Evolutionary conservation across 495 filamentous ascomycete species (phyloP), one percentile per base, ranked within the genome.

Genomic region (Neurospora africana): DNA sequence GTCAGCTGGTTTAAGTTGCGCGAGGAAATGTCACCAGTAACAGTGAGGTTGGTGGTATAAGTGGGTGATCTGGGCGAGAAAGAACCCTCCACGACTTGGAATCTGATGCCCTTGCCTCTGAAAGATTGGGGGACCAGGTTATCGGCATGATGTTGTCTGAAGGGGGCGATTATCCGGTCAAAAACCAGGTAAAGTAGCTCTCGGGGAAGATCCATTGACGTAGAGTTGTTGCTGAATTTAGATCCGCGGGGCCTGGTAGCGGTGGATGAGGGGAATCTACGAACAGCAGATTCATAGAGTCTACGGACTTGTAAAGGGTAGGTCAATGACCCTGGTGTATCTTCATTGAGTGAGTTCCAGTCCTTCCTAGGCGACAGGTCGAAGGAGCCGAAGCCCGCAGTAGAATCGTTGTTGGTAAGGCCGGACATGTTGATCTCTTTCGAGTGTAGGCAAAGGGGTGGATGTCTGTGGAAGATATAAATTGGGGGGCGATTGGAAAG

Each of bases 81-180:
- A 11, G 44, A 5, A 1, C n/a, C 5, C 44, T 53, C 44, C 3
- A 53, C 44, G 44, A 53, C n/a, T 53, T 53, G 44, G n/a, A 53
- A 53, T 0, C 44, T 2, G n/a, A 53, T 53, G 0, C 44, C 44
- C 0, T 23, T 53, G 0, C 44, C 44, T 11, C 19, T 23, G 1
- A 53, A 53, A 1, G n/a, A 13, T 23, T 53, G 44, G 0, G 44
- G 44, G 0, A 53, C n/a, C 0, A 53, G n/a, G 1, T 13, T 13
- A 23, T 53, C 44, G 9, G 2, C n/a, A 13, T 2, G 0, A 0
- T 13, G 1, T 1, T 53, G 9, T 53, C 0, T 53, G 0, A 53
- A 13, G 0, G 44, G 44, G 0, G 44, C 9, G n/a, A 53, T 53
- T 0, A 53, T 13, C 0, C 23, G 9, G 3, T 23, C 44, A 1